These are phyloP conservation scores for Acacia crassicarpa DNA, from an alignment of 306 rosid species.

Conservation along the genomic window DNA sequence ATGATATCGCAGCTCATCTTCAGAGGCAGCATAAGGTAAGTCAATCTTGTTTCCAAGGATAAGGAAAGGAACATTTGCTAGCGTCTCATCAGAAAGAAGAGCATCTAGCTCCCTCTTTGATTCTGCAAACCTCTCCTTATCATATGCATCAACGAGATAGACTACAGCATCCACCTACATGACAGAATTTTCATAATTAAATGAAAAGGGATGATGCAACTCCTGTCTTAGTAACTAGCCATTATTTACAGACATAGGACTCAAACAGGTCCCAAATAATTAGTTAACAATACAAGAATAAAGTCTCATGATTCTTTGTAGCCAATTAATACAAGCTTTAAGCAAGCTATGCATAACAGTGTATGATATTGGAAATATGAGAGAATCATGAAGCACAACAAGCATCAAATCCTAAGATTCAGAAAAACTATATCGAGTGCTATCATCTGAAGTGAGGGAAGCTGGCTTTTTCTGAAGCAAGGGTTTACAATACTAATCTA, in stretches of 20 bases:
- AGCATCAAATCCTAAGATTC: not conserved
- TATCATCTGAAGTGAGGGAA: not conserved
- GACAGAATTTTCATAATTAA: slow-evolving; percentile 5
- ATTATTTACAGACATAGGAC: not conserved
- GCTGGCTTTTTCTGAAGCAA: not conserved
- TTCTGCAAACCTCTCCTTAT: slow-evolving; percentile 61
- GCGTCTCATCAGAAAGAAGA: slow-evolving; percentile 57
- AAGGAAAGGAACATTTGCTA: slow-evolving; percentile 57
- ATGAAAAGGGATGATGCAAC: not conserved
- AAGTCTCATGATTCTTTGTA: not conserved
- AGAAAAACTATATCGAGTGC: not conserved
- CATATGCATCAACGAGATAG: slow-evolving; percentile 57
- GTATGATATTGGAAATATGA: not conserved
- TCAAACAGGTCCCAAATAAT: not conserved
- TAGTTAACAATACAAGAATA: not conserved
- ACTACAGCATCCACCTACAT: slow-evolving; percentile 68
- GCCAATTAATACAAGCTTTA: not conserved
- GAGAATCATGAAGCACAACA: not conserved
- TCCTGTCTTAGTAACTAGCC: not conserved
- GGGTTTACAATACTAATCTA: not conserved
- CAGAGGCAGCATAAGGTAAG: slow-evolving; percentile 64
- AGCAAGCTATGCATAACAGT: not conserved
- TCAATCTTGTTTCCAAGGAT: slow-evolving; percentile 69
- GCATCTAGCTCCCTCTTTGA: slow-evolving; percentile 63
- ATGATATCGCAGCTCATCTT: slow-evolving; percentile 57